phyloP scores from a whole-genome alignment of 2,329 filamentous ascomycete genomes.

The Coniochaeta sp. region DNA sequence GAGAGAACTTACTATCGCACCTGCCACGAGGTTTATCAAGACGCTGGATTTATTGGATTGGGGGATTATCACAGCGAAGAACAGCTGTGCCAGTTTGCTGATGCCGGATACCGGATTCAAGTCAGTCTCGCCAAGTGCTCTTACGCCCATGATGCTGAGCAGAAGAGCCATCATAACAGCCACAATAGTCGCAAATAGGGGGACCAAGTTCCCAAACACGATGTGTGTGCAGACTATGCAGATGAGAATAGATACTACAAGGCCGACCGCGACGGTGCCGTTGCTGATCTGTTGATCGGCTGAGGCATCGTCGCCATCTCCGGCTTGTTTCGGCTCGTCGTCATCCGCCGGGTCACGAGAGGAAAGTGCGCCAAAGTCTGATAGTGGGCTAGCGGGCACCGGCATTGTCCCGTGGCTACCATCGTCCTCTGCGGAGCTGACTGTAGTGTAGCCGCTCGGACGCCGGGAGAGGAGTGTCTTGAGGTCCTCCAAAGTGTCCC shows the following conservation, averaged over 20 bases:
- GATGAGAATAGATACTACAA: constrained; percentile 67
- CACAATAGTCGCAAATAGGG: constrained; percentile 64
- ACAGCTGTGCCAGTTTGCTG: constrained; percentile 89
- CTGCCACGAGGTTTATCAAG: constrained; percentile 91
- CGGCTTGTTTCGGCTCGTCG: neutral
- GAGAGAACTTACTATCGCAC: constrained; percentile 54
- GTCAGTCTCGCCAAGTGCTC: constrained; percentile 73
- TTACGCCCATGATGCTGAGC: constrained; percentile 65
- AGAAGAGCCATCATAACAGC: constrained; percentile 80
- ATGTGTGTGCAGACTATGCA: constrained; percentile 77
- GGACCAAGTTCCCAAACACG: constrained; percentile 77
- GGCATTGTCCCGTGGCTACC: neutral
- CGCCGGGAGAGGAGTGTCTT: constrained; percentile 2
- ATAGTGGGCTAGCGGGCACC: constrained; percentile 9
- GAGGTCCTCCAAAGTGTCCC: neutral
- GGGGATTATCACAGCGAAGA: constrained; percentile 88
- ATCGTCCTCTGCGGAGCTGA: constrained; percentile 8
- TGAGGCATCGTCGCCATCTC: constrained; percentile 68
- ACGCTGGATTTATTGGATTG: constrained; percentile 73
- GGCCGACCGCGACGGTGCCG: constrained; percentile 63
- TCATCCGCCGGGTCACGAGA: constrained; percentile 3
- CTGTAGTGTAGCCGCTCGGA: constrained; percentile 13
- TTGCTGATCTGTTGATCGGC: constrained; percentile 71
- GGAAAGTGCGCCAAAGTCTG: constrained; percentile 4
- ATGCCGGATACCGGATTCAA: constrained; percentile 95